Evolutionary conservation across 208 protist species (phyloP), one percentile per base, ranked within the genome.

Genomic region (Leptomonas seymouri): DNA sequence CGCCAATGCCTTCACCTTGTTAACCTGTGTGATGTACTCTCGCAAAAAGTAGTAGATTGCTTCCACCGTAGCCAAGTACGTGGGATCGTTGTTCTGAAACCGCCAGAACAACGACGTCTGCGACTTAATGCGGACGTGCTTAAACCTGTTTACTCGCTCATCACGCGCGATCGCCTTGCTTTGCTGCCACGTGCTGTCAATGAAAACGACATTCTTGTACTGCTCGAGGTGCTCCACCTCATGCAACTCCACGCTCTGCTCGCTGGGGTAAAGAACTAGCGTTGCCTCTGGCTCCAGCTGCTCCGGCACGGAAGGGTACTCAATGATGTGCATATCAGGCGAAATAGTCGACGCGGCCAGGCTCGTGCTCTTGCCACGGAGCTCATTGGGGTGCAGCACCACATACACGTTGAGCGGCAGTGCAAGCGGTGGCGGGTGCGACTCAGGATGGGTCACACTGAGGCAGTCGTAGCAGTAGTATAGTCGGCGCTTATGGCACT

Each of bases 131-230:
- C 84, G 81, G 1, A 94, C 89, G 70, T 95, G 85, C 63, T 82
- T 91, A 59, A 98, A 90, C 50, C 74, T 71, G 18, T 44, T 64
- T 5, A 98, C 68, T 20, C 83, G 84, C 41, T 78, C 84, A 70
- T 98, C 88, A 2, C 90, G 74, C 15, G 77, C 85, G 69, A 98
- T 96, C 39, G 68, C 65, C 67, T 97, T 95, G 60, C 92, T 94
- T 67, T 98, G 92, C 65, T 97, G 82, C 95, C 96, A 98, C 53
- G 94, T 98, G 67, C 87, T 92, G 65, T 98, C 97, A 41, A 98
- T 93, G 71, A 98, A 97, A 28, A 98, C 86, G 41, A 97, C 85
- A 71, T 97, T 87, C 41, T 86, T 82, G 66, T 96, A 93, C 42
- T 66, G 60, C 41, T 87, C 77, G 25, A 97, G 78, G 68, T 94